Percentiles rank a stretch among this genome's conserved stretches.
Evolutionary conservation across 2,329 filamentous ascomycete genomes (phyloP).

Genomic region (Kalaharituber pfeilii): DNA sequence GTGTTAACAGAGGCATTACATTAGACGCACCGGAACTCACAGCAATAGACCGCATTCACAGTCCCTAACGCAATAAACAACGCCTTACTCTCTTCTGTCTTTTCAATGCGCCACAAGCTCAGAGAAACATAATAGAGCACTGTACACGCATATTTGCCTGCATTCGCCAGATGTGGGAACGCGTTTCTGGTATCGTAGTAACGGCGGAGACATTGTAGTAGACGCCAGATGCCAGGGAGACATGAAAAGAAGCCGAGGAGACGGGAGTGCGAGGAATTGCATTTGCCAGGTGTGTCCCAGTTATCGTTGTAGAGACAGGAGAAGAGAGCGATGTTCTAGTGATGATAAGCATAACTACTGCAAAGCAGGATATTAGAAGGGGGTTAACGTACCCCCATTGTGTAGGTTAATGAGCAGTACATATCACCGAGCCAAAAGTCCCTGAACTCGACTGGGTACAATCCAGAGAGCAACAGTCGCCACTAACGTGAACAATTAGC

Average conservation of each 20-base stretch:
- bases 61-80: conserved; percentile 64
- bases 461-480: conserved; percentile 64
- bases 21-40: too few species aligned
- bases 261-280: conserved; percentile 72
- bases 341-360: not conserved
- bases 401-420: conserved; percentile 88
- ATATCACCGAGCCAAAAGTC: conserved; percentile 98
- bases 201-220: conserved; percentile 76
- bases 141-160: conserved; percentile 75
- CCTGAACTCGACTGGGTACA: conserved; percentile 88
- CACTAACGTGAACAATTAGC: conserved; percentile 38
- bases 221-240: conserved; percentile 75
- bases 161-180: conserved; percentile 86
- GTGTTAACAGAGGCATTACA: too few species aligned
- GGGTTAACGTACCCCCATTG: conserved; percentile 51
- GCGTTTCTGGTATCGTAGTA: conserved; percentile 71
- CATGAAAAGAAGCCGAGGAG: conserved; percentile 70
- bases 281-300: conserved; percentile 57
- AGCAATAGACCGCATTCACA: conserved; percentile 70
- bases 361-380: not conserved
- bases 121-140: conserved; percentile 63
- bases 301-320: conserved; percentile 76
- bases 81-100: conserved; percentile 39
- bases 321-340: conserved; percentile 72
- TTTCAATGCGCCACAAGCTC: conserved; percentile 64